These are phyloP conservation scores for Mycena floridula DNA, from an alignment of 768 basidiomycete species.

Conservation along the genomic window DNA sequence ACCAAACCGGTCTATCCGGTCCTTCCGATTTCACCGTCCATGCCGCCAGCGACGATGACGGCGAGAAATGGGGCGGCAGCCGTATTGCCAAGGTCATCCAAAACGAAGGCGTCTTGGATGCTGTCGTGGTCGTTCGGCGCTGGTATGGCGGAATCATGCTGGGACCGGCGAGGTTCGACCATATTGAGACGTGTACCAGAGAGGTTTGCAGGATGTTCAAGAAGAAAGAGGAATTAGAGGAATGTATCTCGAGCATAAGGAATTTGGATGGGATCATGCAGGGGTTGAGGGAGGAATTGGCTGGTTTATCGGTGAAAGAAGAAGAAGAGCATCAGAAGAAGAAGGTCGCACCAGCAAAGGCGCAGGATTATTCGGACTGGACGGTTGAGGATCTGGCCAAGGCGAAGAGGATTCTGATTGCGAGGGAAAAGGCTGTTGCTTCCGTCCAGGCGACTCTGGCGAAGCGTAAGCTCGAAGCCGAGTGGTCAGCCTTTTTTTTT, in stretches of 20 bases:
- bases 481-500: too few relatives aligned
- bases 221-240: conserved; percentile 61
- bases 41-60: conserved; percentile 67
- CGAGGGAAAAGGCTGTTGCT: conserved; percentile 63
- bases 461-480: conserved; percentile 31
- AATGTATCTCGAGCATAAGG: conserved; percentile 47
- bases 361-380: conserved; percentile 42
- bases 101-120: conserved; percentile 65
- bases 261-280: conserved; percentile 58
- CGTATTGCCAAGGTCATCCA: conserved; percentile 64
- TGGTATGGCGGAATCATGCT: conserved; percentile 83
- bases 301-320: conserved; percentile 12
- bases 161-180: conserved; percentile 68
- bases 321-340: conserved; percentile 1
- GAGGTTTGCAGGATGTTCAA: conserved; percentile 72
- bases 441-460: conserved; percentile 51
- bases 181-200: conserved; percentile 68
- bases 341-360: conserved; percentile 12
- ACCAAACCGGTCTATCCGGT: conserved; percentile 58
- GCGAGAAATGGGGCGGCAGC: conserved; percentile 66
- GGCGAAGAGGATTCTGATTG: conserved; percentile 60
- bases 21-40: conserved; percentile 72
- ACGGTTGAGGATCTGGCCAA: conserved; percentile 46
- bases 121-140: conserved; percentile 72
- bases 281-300: conserved; percentile 46